These are phyloP conservation scores for Colletotrichum tanaceti DNA, from an alignment of 2,329 filamentous ascomycete genomes.

Conservation along the genomic window DNA sequence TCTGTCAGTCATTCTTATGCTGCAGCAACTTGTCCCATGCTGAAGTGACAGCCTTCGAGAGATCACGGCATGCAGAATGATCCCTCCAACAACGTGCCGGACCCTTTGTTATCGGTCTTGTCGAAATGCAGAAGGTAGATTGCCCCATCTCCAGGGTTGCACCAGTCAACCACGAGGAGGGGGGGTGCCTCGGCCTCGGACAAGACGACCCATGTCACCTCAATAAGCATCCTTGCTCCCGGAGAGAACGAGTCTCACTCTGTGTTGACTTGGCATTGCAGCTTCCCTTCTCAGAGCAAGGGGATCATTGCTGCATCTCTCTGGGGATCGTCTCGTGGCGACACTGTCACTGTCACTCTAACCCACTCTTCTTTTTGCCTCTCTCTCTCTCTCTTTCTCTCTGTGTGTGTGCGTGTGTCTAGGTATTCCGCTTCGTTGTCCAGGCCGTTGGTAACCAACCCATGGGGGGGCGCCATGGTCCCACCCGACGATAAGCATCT, in stretches of 20 bases:
- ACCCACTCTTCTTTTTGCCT: background rate
- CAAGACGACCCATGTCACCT: slow-evolving; percentile 30
- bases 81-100: slow-evolving; percentile 12
- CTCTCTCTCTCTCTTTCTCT: background rate
- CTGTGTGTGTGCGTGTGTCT: no score
- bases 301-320: slow-evolving; percentile 6
- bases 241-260: slow-evolving; percentile 9
- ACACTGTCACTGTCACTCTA: slow-evolving; percentile 20
- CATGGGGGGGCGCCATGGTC: background rate
- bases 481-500: slow-evolving; percentile 35
- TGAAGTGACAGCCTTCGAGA: background rate
- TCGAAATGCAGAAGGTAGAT: slow-evolving; percentile 38
- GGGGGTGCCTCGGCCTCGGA: no score
- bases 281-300: slow-evolving; percentile 14
- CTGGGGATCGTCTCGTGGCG: slow-evolving; percentile 35
- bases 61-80: slow-evolving; percentile 12
- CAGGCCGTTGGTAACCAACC: slow-evolving; percentile 23
- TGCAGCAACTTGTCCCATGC: background rate
- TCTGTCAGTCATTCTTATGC: background rate
- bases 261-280: slow-evolving; percentile 6
- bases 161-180: slow-evolving; percentile 21
- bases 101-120: slow-evolving; percentile 39
- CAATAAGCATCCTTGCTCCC: slow-evolving; percentile 20
- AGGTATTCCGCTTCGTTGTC: slow-evolving; percentile 15
- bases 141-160: slow-evolving; percentile 16